Evolutionary conservation across 1,284 basidiomycete species (phyloP).

Genomic region (Cryptococcus neoformans): DNA sequence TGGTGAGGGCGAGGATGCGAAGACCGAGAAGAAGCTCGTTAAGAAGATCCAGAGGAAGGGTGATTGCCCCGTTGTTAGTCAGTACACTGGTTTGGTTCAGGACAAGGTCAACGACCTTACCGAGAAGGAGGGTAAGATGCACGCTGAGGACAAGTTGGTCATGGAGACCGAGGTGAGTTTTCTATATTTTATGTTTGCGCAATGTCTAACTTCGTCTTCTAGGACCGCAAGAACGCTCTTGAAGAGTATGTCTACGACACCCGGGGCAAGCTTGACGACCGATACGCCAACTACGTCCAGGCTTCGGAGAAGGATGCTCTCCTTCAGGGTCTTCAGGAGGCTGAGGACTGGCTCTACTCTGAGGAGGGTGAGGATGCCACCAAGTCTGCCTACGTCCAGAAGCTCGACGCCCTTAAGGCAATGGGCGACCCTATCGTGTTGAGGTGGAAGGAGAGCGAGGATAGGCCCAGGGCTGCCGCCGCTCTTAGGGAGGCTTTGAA

Average conservation of each 20-base stretch:
- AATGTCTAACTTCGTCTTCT: constrained; percentile 3
- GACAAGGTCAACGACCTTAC: constrained; percentile 61
- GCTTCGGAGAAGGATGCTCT: constrained; percentile 72
- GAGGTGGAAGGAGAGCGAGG: constrained; percentile 76
- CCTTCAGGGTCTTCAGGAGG: constrained; percentile 63
- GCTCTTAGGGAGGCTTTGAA: constrained; percentile 80
- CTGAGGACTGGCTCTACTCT: constrained; percentile 93
- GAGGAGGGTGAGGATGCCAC: constrained; percentile 92
- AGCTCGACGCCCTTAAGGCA: constrained; percentile 73
- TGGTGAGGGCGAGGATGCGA: constrained; percentile 54
- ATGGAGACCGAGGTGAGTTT: constrained; percentile 80
- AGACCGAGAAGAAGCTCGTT: constrained; percentile 64
- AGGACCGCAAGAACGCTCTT: constrained; percentile 94
- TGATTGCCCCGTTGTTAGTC: constrained; percentile 67
- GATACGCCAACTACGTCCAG: constrained; percentile 71
- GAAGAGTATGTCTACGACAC: constrained; percentile 97
- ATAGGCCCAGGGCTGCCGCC: constrained; percentile 66
- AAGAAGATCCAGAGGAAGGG: constrained; percentile 76
- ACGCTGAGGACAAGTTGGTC: constrained; percentile 86
- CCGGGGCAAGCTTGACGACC: constrained; percentile 83
- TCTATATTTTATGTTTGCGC: neutral
- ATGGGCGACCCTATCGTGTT: constrained; percentile 79
- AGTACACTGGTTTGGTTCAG: constrained; percentile 63
- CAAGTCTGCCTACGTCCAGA: constrained; percentile 81
- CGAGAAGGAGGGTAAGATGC: constrained; percentile 82